Base-by-base conservation (phyloP, 2,329 filamentous ascomycete genomes). In the Pezicula neosporulosa region DNA sequence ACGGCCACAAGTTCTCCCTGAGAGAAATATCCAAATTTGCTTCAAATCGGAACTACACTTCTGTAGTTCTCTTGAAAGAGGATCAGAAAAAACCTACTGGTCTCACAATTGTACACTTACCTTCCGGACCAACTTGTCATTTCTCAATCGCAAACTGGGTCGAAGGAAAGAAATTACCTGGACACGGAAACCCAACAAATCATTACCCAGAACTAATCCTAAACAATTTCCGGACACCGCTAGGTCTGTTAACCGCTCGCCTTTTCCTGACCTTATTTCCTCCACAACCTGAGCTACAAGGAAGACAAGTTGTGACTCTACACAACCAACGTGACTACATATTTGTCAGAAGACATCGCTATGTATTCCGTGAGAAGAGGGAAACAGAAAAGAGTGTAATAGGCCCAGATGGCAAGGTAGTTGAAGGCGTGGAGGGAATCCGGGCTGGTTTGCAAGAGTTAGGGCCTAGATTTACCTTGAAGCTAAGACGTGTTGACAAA, bases 261-360 rank as follows among this genome's bases (percentile, higher is more conserved):
- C 75, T 97, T 1, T 94, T 99, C 74, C 81, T 87, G 56, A 83
- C 80, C 0, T 70, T 95, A 27, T 94, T 90, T 70, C 94, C 93
- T 0, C 81, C 86, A 0, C 81, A 83, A 41, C 93, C 94, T 0
- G 90, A 97, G 62, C 76, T 97, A 6, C 79, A 87, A 59, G 93
- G 93, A 4, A 78, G 93, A 21, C 92, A 97, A 65, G 92, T 97
- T 1, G 84, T 97, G 8, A 97, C 93, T 1, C 72, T 97, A 48
- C 91, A 97, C 70, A 97, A 97, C 62, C 92, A 96, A 74, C 86
- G 93, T 57, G 93, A 97, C 70, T 97, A 93, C 70, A 94, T 97
- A 61, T 99, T 99, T 68, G 80, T 97, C 47, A 80, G 94, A 5
- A 78, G 92, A 36, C 92, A 97, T 70, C 80, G 94, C 44, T 99